These are phyloP conservation scores for Aspergillus bridgeri DNA, from an alignment of 495 filamentous ascomycete genomes.

Conservation along the genomic window DNA sequence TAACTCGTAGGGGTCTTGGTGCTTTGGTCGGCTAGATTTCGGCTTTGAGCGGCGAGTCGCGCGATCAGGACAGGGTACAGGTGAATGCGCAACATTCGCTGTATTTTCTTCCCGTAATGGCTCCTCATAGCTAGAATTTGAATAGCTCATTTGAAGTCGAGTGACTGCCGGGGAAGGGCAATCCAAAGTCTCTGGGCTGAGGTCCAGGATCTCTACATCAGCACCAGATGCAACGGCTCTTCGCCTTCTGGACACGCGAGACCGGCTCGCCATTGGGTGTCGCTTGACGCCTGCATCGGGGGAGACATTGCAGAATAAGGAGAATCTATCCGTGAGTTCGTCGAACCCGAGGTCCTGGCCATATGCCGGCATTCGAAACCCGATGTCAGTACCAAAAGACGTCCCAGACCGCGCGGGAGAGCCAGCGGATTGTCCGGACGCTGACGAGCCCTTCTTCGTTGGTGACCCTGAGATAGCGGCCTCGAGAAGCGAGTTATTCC, in stretches of 20 bases:
- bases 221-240: constrained; percentile 9
- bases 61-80: constrained; percentile 3
- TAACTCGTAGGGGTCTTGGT: constrained; percentile 1
- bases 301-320: constrained; percentile 23
- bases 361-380: neutral
- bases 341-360: constrained; percentile 20
- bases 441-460: constrained; percentile 12
- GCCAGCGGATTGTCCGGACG: neutral
- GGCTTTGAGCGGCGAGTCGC: constrained; percentile 5
- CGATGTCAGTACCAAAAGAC: neutral
- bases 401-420: constrained; percentile 1
- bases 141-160: constrained; percentile 21
- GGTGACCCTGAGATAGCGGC: constrained; percentile 24
- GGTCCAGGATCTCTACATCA: constrained; percentile 18
- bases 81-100: neutral
- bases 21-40: neutral
- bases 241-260: constrained; percentile 11
- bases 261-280: constrained; percentile 18
- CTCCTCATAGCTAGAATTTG: constrained; percentile 15
- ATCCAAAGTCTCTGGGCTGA: constrained; percentile 8
- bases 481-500: constrained; percentile 32
- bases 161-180: constrained; percentile 3
- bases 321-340: constrained; percentile 28
- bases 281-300: constrained; percentile 23
- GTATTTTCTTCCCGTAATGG: neutral